Percentiles rank a stretch among this genome's conserved stretches.
Conservation (phyloP, 352 stramenopile species). For the Pythium coloratum region DNA sequence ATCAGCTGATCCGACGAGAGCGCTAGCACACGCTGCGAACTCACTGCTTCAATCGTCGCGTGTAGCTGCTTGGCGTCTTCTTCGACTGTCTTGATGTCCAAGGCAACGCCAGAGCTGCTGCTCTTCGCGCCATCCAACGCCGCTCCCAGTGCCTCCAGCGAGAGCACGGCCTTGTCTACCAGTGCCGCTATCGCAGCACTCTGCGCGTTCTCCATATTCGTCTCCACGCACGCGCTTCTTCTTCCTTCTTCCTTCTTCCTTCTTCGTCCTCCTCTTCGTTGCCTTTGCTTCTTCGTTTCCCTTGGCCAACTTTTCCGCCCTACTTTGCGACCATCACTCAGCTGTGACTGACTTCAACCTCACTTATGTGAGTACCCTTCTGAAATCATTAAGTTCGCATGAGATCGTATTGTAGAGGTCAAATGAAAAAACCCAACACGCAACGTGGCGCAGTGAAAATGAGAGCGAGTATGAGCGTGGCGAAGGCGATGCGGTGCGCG, state of each 20-base stretch:
- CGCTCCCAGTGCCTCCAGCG: conserved; percentile 5
- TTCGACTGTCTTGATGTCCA: conserved; percentile 5
- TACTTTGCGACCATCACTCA: conserved; percentile 2
- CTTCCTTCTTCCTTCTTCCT: background rate
- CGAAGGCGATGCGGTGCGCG: conserved; percentile 1
- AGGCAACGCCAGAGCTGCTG: background rate
- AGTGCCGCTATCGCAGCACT: background rate
- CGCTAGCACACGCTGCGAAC: conserved; percentile 31
- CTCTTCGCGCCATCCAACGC: background rate
- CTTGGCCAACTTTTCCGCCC: background rate
- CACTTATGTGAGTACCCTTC: background rate
- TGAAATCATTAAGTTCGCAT: background rate
- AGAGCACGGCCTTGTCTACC: conserved; percentile 13
- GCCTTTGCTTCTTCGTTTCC: conserved; percentile 14
- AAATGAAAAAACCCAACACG: background rate
- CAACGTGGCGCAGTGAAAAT: conserved; percentile 2
- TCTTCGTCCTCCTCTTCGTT: conserved; percentile 5
- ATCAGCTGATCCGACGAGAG: conserved; percentile 42
- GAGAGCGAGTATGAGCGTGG: conserved; percentile 9
- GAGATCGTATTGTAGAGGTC: background rate
- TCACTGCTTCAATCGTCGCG: conserved; percentile 22
- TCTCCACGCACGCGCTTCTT: background rate
- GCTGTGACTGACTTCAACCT: background rate
- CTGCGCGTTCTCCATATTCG: conserved; percentile 10
- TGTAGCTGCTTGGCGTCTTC: conserved; percentile 33